A percentile compares a stretch with the other conserved stretches of the same genome.
Evolutionary conservation across 352 stramenopile species (phyloP).

Genomic region (Phytophthora macrochlamydospora): DNA sequence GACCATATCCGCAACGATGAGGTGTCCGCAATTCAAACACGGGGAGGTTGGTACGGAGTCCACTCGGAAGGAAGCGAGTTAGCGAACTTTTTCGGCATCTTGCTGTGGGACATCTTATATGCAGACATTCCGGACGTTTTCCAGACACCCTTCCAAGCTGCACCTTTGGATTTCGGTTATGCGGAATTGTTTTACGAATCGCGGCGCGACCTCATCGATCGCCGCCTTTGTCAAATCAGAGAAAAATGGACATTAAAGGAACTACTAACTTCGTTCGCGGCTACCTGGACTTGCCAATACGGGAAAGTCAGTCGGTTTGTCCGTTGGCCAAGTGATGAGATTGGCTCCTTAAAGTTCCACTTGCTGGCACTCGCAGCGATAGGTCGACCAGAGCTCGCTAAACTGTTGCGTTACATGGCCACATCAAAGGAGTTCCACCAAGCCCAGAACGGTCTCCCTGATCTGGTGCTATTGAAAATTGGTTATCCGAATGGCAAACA

Average conservation of each 20-base stretch:
- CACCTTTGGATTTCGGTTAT: constrained; percentile 76
- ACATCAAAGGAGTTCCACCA: constrained; percentile 72
- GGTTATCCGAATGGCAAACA: constrained; percentile 1
- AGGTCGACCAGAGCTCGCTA: constrained; percentile 41
- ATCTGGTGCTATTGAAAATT: constrained; percentile 63
- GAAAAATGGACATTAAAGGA: constrained; percentile 44
- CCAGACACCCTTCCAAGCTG: constrained; percentile 82
- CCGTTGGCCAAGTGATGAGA: constrained; percentile 44
- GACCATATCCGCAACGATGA: constrained; percentile 28
- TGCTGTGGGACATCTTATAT: constrained; percentile 92
- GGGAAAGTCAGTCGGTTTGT: constrained; percentile 74
- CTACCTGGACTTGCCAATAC: constrained; percentile 47
- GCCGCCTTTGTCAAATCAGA: constrained; percentile 46
- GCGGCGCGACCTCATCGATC: constrained; percentile 51
- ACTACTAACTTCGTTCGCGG: constrained; percentile 42
- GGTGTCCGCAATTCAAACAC: neutral
- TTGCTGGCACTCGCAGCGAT: constrained; percentile 59
- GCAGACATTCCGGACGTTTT: constrained; percentile 82
- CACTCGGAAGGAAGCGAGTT: constrained; percentile 84
- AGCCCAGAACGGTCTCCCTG: constrained; percentile 74
- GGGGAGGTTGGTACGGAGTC: constrained; percentile 82
- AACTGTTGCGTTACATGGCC: constrained; percentile 66
- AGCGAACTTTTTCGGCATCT: constrained; percentile 78
- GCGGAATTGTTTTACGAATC: constrained; percentile 54
- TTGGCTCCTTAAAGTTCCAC: constrained; percentile 50